Base-by-base conservation (phyloP, 2,329 filamentous ascomycete species). In the Diplodia intermedia region DNA sequence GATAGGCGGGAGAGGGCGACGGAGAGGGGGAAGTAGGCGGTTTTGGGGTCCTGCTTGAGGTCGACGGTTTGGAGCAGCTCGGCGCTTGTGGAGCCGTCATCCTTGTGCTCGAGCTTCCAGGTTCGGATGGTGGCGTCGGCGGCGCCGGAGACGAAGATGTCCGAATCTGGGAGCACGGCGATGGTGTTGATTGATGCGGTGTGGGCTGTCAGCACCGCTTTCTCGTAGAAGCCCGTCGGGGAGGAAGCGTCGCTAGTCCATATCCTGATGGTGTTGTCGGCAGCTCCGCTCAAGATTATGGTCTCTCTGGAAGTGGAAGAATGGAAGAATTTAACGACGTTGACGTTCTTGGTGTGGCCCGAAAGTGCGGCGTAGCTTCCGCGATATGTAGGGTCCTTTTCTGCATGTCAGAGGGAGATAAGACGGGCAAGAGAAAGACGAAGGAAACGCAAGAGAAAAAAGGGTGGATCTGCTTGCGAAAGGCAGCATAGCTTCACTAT, bases 21-120 rank as follows among this genome's bases (percentile, higher is more conserved):
- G 9, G 91, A 85, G 38, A 98, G 81, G 1, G 95, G 93, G 72
- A 98, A 93, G 79, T 91, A 96, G 69, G 89, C 90, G 8, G 93
- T 93, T 11, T 90, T 75, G 49, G 66, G 49, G 2, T 68, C 38
- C 94, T 90, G 82, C n/a, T 82, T 80, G 23, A 81, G 78, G 62
- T 78, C 73, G 14, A 76, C 68, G 7, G 67, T 69, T 23, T 69
- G 47, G 12, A 75, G 60, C 11, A 78, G 69, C 61, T 76, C 70
- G 12, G 72, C 69, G 47, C 75, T 71, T 1, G 73, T 68, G 2
- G 71, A 69, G 43, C 72, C 75, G 8, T 76, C 73, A 1, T 77
- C 71, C 38, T 78, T 71, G 43, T 76, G 71, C 20, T 77, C 78
- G 54, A 95, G 81, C 63, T 80, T 85, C 94, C 94, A 98, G 38